Conservation (phyloP, 305 asterid genomes). For the Solanum hybrid region DNA sequence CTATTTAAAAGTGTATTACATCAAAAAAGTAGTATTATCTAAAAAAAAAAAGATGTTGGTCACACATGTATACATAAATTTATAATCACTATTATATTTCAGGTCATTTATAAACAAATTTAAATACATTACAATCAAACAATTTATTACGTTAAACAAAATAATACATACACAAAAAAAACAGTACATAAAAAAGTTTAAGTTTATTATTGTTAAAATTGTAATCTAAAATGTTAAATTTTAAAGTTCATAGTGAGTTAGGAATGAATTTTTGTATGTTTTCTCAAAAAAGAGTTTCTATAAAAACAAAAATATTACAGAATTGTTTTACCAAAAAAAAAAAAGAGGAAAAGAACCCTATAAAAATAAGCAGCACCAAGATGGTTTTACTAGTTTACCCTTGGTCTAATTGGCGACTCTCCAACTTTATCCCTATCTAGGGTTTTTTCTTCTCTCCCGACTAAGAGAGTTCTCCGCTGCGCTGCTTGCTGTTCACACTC, state of each 20-base stretch:
- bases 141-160: background rate
- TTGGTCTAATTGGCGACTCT: background rate
- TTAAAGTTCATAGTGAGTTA: background rate
- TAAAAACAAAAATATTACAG: background rate
- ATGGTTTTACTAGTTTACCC: slow-evolving; percentile 4
- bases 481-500: background rate
- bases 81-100: background rate
- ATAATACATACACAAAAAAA: background rate
- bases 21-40: too few relatives aligned
- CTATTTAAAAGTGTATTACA: too few relatives aligned
- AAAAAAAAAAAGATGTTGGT: background rate
- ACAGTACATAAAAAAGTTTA: background rate
- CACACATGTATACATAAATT: background rate
- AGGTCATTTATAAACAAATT: background rate
- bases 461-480: background rate
- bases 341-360: background rate
- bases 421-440: slow-evolving; percentile 6
- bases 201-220: background rate
- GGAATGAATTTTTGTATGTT: background rate
- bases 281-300: background rate
- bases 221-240: background rate
- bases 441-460: background rate
- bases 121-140: background rate
- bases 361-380: background rate
- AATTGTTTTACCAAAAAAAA: background rate